A percentile compares a stretch with the other conserved stretches of the same genome.
phyloP scores from a whole-genome alignment of 1,284 basidiomycete genomes.

The Thecaphora thlaspeos region DNA sequence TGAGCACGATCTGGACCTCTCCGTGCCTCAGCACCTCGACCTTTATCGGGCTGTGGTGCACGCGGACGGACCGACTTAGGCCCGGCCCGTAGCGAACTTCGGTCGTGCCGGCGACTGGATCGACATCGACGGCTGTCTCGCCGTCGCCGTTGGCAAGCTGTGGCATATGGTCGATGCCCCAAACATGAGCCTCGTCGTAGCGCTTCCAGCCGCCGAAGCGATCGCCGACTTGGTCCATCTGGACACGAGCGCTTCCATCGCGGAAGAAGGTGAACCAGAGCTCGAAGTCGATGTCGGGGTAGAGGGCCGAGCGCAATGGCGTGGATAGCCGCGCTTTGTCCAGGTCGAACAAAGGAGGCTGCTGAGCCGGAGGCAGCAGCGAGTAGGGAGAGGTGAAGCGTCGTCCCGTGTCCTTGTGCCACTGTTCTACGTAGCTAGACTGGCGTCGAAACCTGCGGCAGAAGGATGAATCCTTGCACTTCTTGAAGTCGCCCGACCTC shows the following conservation, averaged over 20 bases:
- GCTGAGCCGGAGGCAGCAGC: constrained; percentile 5
- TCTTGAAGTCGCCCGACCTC: constrained; percentile 49
- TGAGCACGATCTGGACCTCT: constrained; percentile 77
- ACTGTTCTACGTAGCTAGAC: constrained; percentile 39
- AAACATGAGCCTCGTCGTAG: constrained; percentile 48
- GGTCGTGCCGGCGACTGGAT: constrained; percentile 8
- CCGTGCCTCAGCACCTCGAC: constrained; percentile 67
- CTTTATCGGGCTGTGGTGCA: constrained; percentile 45
- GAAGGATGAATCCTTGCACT: constrained; percentile 54
- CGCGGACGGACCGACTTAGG: constrained; percentile 19
- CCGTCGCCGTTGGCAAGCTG: constrained; percentile 16
- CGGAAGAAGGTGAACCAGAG: constrained; percentile 42
- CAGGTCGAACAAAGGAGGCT: constrained; percentile 12
- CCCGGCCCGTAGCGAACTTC: constrained; percentile 32
- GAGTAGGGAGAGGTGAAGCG: constrained; percentile 46
- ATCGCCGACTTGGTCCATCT: constrained; percentile 46
- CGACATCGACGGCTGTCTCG: constrained; percentile 12
- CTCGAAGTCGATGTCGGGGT: constrained; percentile 48
- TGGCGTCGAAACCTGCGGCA: constrained; percentile 52
- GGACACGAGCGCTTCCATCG: constrained; percentile 51
- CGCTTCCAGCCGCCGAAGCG: constrained; percentile 45
- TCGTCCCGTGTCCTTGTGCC: constrained; percentile 19
- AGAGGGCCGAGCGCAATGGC: constrained; percentile 42
- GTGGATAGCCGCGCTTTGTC: constrained; percentile 22
- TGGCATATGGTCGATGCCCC: constrained; percentile 48